phyloP scores from a whole-genome alignment of 306 rosid species.

The Rubus parviflorus region DNA sequence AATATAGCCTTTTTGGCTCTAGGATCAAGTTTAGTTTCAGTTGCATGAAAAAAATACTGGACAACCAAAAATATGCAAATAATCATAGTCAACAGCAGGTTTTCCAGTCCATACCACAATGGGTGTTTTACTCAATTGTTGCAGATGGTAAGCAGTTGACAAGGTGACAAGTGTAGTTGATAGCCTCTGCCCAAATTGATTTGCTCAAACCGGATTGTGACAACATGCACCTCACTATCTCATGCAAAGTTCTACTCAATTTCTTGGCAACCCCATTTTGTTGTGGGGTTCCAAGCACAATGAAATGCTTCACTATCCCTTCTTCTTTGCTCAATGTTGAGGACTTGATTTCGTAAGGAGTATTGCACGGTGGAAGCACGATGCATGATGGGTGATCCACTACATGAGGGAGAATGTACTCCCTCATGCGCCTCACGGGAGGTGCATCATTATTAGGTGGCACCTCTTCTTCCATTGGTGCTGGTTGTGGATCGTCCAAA shows the following conservation, averaged over 20 bases:
- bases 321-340: neutral
- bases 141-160: neutral
- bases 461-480: too few species aligned
- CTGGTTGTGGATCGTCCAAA: too few species aligned
- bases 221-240: neutral
- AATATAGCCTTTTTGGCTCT: neutral
- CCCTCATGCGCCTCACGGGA: too few species aligned
- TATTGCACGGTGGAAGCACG: too few species aligned
- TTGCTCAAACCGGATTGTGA: neutral
- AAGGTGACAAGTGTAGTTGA: neutral
- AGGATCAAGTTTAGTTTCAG: too few species aligned
- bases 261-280: neutral
- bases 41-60: too few species aligned
- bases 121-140: neutral
- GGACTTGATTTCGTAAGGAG: too few species aligned
- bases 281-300: neutral
- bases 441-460: too few species aligned
- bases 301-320: neutral
- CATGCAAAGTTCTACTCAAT: neutral
- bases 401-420: too few species aligned
- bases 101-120: slow-evolving; percentile 1
- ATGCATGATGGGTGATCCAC: too few species aligned
- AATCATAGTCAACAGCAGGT: too few species aligned
- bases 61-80: too few species aligned
- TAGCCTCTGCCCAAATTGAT: neutral